Base-by-base conservation (phyloP, 805 yeast species). In the Candida parachauliodes region DNA sequence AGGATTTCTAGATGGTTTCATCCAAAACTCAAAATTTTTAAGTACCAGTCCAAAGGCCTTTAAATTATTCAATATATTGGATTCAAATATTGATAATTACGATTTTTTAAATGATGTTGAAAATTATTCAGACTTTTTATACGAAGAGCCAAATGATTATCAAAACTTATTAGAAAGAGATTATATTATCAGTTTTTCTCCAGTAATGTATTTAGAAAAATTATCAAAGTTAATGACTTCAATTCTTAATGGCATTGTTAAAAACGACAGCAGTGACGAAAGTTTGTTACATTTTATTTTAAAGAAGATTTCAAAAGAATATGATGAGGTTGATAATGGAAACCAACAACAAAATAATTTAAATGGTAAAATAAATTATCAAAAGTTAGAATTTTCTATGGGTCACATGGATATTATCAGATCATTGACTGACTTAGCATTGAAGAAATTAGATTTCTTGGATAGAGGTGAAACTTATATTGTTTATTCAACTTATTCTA, bases 391-490 rank as follows among this genome's bases (percentile, higher is more conserved):
- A 20, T 46, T 61, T 30, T 43, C 56, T 29, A 45, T 47, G 34
- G 41, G 40, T 23, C 57, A 55, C 37, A 50, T 52, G 53, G 52
- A 51, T 4, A 43, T 62, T 22, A 51, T 65, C 34, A 44, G 48
- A 27, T 43, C 44, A 3, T 52, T 69, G 37, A 52, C 70, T 7
- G 52, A 54, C 6, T 52, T 59, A 33, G 72, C 67, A 4, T 41
- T 59, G 16, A 57, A 57, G 33, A 70, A 71, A 41, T 55, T 73
- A 54, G 68, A 61, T 24, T 57, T 67, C 17, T 59, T 81, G 39
- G 85, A 81, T 45, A 64, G 74, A 22, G 83, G 84, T 21, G 75
- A 75, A 22, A 62, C 72, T 4, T 79, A 71, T 52, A 66, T 80
- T 41, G 78, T 73, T 19, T 61, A 78, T 42, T 73, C 77, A 0